phyloP scores from a whole-genome alignment of 1,284 basidiomycete species.

The Meira miltonrushii region DNA sequence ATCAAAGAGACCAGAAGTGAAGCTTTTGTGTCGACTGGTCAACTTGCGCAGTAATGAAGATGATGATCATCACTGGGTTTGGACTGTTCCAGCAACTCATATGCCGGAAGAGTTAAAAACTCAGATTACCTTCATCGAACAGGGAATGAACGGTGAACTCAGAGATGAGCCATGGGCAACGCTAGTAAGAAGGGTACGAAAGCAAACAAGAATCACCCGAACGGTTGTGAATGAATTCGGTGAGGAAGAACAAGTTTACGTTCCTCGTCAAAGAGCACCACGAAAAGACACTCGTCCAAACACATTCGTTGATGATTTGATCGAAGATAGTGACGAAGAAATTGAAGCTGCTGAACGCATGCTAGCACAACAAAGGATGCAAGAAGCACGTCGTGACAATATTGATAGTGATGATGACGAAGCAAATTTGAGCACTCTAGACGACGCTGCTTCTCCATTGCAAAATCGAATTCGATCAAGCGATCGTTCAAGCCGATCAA shows the following conservation, averaged over 20 bases:
- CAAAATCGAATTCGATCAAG: too few relatives aligned
- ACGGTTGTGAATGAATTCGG: conserved; percentile 19
- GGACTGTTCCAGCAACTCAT: conserved; percentile 35
- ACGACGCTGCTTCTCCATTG: not conserved
- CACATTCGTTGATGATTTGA: conserved; percentile 31
- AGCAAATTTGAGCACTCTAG: not conserved
- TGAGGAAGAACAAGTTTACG: conserved; percentile 26
- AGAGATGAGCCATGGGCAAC: conserved; percentile 7
- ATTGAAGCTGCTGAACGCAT: not conserved
- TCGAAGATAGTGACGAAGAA: conserved; percentile 48
- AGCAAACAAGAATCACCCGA: conserved; percentile 4
- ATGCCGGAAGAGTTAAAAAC: conserved; percentile 35
- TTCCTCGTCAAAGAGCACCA: not conserved
- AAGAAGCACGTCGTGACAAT: not conserved
- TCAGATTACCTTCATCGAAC: conserved; percentile 39
- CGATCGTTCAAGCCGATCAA: too few relatives aligned
- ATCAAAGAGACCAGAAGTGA: conserved; percentile 36
- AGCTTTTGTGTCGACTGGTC: conserved; percentile 45
- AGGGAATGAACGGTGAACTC: too few relatives aligned
- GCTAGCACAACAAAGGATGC: not conserved
- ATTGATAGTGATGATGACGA: not conserved
- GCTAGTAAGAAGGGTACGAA: conserved; percentile 1
- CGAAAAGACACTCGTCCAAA: not conserved
- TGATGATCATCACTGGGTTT: conserved; percentile 31
- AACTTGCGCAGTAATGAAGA: conserved; percentile 32